phyloP scores from a whole-genome alignment of 805 yeast genomes.

The Candida rishiriensis region DNA sequence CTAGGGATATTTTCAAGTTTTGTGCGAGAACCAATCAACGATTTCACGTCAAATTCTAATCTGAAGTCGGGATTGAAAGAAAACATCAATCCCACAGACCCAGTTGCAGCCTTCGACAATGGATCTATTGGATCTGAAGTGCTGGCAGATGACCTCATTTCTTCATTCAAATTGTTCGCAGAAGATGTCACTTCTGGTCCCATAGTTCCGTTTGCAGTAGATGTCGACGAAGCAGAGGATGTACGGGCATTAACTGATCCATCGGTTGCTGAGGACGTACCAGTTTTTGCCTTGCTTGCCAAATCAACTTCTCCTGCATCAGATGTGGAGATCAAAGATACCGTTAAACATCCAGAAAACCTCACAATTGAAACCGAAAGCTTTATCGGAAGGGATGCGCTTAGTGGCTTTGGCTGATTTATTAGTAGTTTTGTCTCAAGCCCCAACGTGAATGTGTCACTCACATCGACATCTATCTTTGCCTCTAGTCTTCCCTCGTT shows the following conservation, averaged over 20 bases:
- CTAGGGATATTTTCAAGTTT: constrained; percentile 92
- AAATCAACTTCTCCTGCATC: constrained; percentile 19
- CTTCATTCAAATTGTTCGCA: constrained; percentile 2
- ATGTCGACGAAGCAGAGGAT: not conserved
- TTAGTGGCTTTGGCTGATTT: constrained; percentile 76
- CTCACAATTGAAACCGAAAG: constrained; percentile 83
- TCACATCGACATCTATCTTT: constrained; percentile 83
- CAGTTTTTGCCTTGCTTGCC: constrained; percentile 4
- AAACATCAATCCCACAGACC: constrained; percentile 68
- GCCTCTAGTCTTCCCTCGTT: constrained; percentile 64
- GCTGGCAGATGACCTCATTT: not conserved
- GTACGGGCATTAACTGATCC: not conserved
- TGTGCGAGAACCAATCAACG: constrained; percentile 88
- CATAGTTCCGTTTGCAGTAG: not conserved
- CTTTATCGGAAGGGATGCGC: constrained; percentile 84
- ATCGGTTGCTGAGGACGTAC: constrained; percentile 9
- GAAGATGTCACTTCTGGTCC: not conserved
- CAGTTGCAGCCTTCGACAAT: not conserved
- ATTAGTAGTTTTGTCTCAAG: constrained; percentile 74
- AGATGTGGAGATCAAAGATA: constrained; percentile 52
- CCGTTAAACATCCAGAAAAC: constrained; percentile 85
- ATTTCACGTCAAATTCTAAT: constrained; percentile 81
- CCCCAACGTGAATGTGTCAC: constrained; percentile 83
- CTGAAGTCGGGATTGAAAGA: constrained; percentile 90
- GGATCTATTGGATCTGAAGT: too few species aligned